Evolutionary conservation across 1,284 basidiomycete species (phyloP).

Genomic region (Apiotrichum porosum): DNA sequence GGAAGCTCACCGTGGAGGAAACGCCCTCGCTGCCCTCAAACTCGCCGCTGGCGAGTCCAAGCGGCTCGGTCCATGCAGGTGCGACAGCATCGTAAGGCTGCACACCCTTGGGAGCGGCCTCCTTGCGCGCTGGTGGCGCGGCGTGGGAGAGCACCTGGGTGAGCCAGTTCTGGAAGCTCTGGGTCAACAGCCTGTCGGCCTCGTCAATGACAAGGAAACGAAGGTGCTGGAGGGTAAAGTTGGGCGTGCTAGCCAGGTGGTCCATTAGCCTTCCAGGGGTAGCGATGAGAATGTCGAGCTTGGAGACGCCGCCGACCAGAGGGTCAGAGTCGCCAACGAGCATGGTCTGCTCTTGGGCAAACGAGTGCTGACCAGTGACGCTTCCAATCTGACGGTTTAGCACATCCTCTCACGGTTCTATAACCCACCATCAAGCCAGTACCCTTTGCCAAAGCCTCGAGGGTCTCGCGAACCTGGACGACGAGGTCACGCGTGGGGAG

Average conservation of each 20-base stretch:
- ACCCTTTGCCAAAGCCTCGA: constrained; percentile 78
- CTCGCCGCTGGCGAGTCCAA: constrained; percentile 26
- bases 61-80: constrained; percentile 45
- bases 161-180: constrained; percentile 96
- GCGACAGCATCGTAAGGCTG: constrained; percentile 50
- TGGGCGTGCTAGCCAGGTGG: constrained; percentile 78
- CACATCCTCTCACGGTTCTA: no score
- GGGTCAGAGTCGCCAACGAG: constrained; percentile 36
- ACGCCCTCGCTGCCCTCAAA: constrained; percentile 17
- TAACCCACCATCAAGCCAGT: constrained; percentile 71
- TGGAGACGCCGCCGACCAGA: constrained; percentile 63
- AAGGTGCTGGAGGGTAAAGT: constrained; percentile 88
- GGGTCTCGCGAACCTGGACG: constrained; percentile 82
- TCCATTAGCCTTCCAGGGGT: constrained; percentile 94
- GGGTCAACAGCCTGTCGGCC: constrained; percentile 87
- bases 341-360: constrained; percentile 45
- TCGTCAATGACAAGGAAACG: constrained; percentile 97
- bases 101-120: background rate
- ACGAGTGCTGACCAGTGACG: constrained; percentile 47
- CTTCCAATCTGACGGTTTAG: constrained; percentile 43
- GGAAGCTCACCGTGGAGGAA: constrained; percentile 3
- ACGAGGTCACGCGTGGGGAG: constrained; percentile 96
- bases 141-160: constrained; percentile 70
- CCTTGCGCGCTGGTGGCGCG: constrained; percentile 50
- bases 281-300: constrained; percentile 88